Evolutionary conservation across 1,139 yeast species (phyloP), one percentile per base, ranked within the genome.

Genomic region (Eremothecium sinecaudum): DNA sequence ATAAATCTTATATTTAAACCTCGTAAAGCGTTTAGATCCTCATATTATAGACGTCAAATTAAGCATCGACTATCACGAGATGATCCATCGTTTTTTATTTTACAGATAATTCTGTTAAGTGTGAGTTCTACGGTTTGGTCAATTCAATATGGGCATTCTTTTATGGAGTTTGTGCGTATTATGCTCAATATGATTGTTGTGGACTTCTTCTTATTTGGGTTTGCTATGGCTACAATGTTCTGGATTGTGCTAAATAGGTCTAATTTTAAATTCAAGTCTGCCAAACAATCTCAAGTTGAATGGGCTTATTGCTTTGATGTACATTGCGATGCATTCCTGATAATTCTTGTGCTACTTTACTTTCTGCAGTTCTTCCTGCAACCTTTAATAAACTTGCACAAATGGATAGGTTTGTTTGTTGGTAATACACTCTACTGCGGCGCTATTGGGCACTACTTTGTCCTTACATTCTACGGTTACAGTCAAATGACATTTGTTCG

Each of bases 271-370:
- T 62, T 62, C 28, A 50, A 48, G 23, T 47, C 52, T 10, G 51
- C 62, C 2, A 59, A 63, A 35, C 69, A 71, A 28, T 73, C 74
- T 36, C 73, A 75, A 43, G 67, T 86, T 32, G 95, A 84, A 52
- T 86, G 95, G 95, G 87, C 90, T 0, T 86, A 83, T 54, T 84
- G 96, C 59, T 86, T 86, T 56, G 96, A 86, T 53, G 78, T 86
- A 17, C 96, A 86, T 58, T 84, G 95, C 61, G 86, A 86, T 58
- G 73, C 94, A 22, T 86, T 83, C 50, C 63, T 86, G 46, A 66
- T 81, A 18, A 77, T 86, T 36, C 84, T 94, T 93, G 67, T 83
- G 39, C 61, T 73, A 36, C 65, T 86, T 27, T 86, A 86, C 54
- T 70, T 83, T 45, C 48, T 82, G 19, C 95, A 84, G 56, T 83